phyloP scores from a whole-genome alignment of 2,329 filamentous ascomycete genomes.

The Paramyrothecium roridum region DNA sequence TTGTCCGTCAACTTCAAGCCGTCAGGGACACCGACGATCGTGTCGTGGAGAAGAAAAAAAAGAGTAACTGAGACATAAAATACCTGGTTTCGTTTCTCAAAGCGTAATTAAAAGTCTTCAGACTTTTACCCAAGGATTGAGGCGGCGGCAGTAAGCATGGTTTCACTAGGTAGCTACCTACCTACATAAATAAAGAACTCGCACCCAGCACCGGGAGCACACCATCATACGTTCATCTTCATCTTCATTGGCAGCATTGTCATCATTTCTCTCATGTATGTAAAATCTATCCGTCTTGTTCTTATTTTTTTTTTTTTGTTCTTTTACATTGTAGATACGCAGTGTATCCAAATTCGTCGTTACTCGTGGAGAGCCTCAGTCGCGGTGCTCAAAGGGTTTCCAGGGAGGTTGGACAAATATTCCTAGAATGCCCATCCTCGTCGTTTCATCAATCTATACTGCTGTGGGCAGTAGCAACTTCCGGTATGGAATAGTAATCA shows the following conservation, averaged over 20 bases:
- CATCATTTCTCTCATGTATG: neutral
- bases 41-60: slow-evolving; percentile 24
- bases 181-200: neutral
- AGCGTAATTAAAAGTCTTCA: neutral
- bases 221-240: neutral
- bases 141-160: neutral
- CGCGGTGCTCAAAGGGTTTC: neutral
- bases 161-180: too few relatives aligned
- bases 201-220: neutral
- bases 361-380: neutral
- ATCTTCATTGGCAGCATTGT: neutral
- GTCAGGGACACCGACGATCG: slow-evolving; percentile 19
- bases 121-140: neutral
- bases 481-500: neutral
- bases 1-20: slow-evolving; percentile 20
- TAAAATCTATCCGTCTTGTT: neutral
- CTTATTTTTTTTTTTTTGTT: neutral
- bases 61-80: neutral
- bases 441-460: neutral
- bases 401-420: too few relatives aligned
- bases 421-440: neutral
- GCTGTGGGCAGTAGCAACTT: neutral
- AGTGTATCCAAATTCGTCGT: neutral
- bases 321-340: neutral
- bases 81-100: slow-evolving; percentile 5